phyloP scores from a whole-genome alignment of 176 grass and related monocot genomes.

The Tuctoria greenei region DNA sequence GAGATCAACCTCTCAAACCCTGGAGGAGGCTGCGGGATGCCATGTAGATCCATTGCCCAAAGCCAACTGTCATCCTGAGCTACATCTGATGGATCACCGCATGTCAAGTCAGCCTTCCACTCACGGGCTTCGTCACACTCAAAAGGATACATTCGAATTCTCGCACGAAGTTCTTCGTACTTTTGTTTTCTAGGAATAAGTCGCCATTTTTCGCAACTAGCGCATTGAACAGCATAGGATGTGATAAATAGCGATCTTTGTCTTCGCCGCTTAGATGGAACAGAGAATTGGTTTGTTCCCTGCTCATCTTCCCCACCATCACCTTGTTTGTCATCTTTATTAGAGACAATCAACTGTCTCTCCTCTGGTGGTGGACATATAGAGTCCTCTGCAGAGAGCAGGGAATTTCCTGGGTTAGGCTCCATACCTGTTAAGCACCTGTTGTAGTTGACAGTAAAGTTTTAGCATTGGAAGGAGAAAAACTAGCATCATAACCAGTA shows the following conservation, averaged over 20 bases:
- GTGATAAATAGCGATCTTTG: constrained; percentile 41
- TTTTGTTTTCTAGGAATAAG: constrained; percentile 65
- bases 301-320: neutral
- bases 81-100: constrained; percentile 57
- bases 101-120: constrained; percentile 64
- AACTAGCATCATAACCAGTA: neutral
- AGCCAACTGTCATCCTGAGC: constrained; percentile 48
- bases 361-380: constrained; percentile 3
- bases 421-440: constrained; percentile 25
- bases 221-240: constrained; percentile 62
- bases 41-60: constrained; percentile 73
- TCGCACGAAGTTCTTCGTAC: constrained; percentile 72
- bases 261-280: constrained; percentile 12
- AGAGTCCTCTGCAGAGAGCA: neutral
- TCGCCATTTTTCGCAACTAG: constrained; percentile 69
- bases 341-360: neutral
- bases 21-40: constrained; percentile 52
- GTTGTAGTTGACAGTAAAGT: constrained; percentile 1
- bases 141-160: constrained; percentile 48
- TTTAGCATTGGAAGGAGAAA: neutral
- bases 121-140: constrained; percentile 49
- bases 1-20: constrained; percentile 69
- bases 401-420: neutral
- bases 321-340: constrained; percentile 20
- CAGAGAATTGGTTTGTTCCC: neutral